phyloP scores from a whole-genome alignment of 2,329 filamentous ascomycete species.

The Lasiodiplodia sp. region DNA sequence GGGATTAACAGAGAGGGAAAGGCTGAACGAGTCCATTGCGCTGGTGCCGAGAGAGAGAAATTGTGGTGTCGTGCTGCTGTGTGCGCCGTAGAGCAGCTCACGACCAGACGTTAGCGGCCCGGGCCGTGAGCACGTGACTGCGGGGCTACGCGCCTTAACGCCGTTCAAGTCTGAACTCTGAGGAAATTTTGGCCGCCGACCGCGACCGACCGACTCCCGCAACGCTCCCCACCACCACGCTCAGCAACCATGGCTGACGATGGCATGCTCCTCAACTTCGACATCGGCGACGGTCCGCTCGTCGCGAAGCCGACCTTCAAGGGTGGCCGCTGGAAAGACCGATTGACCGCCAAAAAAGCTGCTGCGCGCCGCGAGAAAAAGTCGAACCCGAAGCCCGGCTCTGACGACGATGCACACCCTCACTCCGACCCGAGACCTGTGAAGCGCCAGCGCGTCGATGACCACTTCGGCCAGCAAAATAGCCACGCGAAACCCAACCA shows the following conservation, averaged over 20 bases:
- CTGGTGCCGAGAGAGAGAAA: neutral
- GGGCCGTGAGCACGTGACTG: constrained; percentile 13
- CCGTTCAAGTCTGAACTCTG: neutral
- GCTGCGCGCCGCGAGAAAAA: constrained; percentile 61
- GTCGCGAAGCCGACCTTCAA: constrained; percentile 73
- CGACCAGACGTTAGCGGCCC: neutral
- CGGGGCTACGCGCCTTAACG: neutral
- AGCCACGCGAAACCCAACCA: neutral
- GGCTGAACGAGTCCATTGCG: constrained; percentile 15
- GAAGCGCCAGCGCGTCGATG: constrained; percentile 34
- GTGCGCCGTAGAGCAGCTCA: constrained; percentile 26
- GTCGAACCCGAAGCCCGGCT: neutral
- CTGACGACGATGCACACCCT: neutral
- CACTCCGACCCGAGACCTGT: neutral
- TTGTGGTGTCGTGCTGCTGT: constrained; percentile 23
- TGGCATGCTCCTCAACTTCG: constrained; percentile 94
- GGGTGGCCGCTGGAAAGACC: constrained; percentile 92
- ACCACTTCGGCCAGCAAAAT: constrained; percentile 20
- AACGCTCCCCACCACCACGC: neutral
- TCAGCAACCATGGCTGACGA: constrained; percentile 79
- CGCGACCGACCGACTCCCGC: neutral
- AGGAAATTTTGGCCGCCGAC: constrained; percentile 16
- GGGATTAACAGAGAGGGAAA: constrained; percentile 13
- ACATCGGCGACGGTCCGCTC: constrained; percentile 72
- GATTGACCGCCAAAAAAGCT: constrained; percentile 78